Conservation (phyloP, 768 basidiomycete species). For the Strobilomyces dryophilus region DNA sequence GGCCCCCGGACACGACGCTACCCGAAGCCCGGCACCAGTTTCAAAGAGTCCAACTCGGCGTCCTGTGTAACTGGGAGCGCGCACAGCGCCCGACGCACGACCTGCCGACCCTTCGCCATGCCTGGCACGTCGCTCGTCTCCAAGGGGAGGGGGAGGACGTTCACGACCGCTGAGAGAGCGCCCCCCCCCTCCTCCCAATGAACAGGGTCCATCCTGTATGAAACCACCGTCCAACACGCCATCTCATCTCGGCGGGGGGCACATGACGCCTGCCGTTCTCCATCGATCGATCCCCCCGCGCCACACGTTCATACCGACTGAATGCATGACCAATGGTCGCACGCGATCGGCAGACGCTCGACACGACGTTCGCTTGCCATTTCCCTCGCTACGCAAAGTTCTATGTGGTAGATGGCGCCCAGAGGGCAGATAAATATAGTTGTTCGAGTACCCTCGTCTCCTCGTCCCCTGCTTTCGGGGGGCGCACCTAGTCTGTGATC, state of each 20-base stretch:
- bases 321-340: neutral
- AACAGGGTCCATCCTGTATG: too few species aligned
- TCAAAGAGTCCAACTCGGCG: too few species aligned
- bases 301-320: too few species aligned
- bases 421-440: slow-evolving; percentile 20
- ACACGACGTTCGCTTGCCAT: neutral
- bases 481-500: slow-evolving; percentile 6
- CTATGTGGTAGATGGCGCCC: slow-evolving; percentile 12
- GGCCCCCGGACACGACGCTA: too few species aligned
- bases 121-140: too few species aligned
- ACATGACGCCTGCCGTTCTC: neutral
- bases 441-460: slow-evolving; percentile 10
- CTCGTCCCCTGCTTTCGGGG: slow-evolving; percentile 6
- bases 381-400: neutral
- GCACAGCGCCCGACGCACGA: too few species aligned
- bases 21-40: too few species aligned
- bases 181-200: too few species aligned
- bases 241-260: neutral
- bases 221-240: neutral
- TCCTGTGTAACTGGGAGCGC: too few species aligned
- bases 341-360: neutral
- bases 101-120: too few species aligned
- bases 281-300: slow-evolving; percentile 10
- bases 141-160: too few species aligned
- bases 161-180: too few species aligned